Evolutionary conservation across 2,329 filamentous ascomycete genomes (phyloP), one percentile per base, ranked within the genome.

Genomic region (Amauroascus verrucosus): DNA sequence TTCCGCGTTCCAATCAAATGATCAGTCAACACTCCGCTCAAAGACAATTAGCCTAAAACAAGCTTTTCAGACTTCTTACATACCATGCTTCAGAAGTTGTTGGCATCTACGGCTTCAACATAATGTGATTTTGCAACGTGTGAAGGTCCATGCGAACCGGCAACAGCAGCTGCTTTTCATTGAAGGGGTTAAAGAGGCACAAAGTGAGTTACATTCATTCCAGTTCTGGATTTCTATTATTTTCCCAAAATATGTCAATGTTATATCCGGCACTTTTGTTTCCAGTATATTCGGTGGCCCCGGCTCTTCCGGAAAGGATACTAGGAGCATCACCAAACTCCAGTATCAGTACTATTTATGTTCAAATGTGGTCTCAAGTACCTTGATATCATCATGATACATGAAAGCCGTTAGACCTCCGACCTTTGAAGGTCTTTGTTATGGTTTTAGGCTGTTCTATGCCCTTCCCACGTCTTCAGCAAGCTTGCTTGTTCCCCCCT

Each of bases 31-130:
- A 38, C 16, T 48, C 45, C 30, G 32, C 32, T 24, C 32, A 14
- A 26, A 14, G 1, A 3, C 6, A 37, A 13, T 33, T 6, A 26
- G 40, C 30, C 20, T 52, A 52, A 46, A 51, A 45, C 40, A 45
- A 46, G 41, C 50, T 52, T 52, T 52, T 6, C 30, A 46, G 16
- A 28, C 37, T 20, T 43, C 26, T 52, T 28, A 38, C 50, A 46
- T 30, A 37, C 38, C 30, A 52, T 30, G 40, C 50, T 18, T 51
- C 41, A 37, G 16, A 22, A 14, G n/a, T 16, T 43, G 24, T 13
- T 6, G 26, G 48, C n/a, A 9, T 33, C 37, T 16, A 22, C 26
- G 44, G 20, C 37, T n/a, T 51, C 18, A 44, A 35, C 48, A 26
- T 26, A 41, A 43, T 51, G 48, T 43, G 28, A 9, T 18, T 35